Base-by-base conservation (phyloP, 768 basidiomycete species). In the Candolleomyces efflorescens region DNA sequence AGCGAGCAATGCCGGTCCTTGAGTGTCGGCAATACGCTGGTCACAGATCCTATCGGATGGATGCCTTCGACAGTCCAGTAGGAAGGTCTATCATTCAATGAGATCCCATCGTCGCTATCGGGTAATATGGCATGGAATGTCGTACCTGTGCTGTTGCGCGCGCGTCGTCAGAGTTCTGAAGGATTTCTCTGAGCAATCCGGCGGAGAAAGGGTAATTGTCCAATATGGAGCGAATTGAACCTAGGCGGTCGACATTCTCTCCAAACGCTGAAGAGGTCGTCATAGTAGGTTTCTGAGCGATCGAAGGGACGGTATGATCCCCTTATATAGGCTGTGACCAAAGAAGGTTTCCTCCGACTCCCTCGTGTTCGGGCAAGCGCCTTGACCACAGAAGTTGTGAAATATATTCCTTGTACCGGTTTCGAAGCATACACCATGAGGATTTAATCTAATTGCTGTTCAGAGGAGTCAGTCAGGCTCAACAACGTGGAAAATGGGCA, bases 101-200 rank as follows among this genome's bases (percentile, higher is more conserved):
- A 48, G n/a, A 12, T 27, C 60, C 53, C 15, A 43, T 26, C 23
- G 27, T 39, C 49, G 17, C 17, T 24, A 26, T 50, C 32, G 54
- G 38, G 10, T 26, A 51, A 12, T 23, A 38, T 23, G 48, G 13
- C 3, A 23, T 39, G 78, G 1, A 70, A 63, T 2, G 50, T 38
- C 68, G 10, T 27, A 72, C 75, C 64, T 76, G 75, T 26, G 61
- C 61, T 0, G 66, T 65, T 6, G 75, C 76, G 20, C 61, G 59
- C 0, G 75, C 73, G 59, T 78, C 76, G 46, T 78, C 76, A 13
- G 73, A 70, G 60, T 78, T 78, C 61, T 76, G 75, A 0, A 78
- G 52, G 12, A 75, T 59, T 54, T 78, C 76, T 12, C 75, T 69
- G n/a, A 77, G 62, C 9, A 77, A 59, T 0, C 71, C 72, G 39